Evolutionary conservation across 257 asterid species (phyloP).

Genomic region (Penstemon barbatus): DNA sequence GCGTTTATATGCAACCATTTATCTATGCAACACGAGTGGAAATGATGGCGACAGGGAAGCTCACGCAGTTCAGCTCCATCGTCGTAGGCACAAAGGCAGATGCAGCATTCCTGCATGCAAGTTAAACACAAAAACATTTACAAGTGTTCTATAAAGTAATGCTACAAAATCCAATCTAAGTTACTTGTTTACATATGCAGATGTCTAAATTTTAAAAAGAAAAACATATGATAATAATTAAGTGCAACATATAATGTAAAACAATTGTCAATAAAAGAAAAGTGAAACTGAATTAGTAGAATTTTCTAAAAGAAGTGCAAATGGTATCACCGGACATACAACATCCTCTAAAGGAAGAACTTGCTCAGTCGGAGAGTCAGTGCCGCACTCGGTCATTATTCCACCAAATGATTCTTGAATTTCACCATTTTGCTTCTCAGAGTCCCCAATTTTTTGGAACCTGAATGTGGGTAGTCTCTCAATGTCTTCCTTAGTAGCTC

Average conservation of each 20-base stretch:
- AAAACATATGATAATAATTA: background rate
- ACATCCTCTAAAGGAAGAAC: conserved; percentile 91
- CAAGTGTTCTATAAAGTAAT: background rate
- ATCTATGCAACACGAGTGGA: conserved; percentile 85
- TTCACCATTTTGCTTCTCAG: conserved; percentile 88
- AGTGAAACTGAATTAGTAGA: background rate
- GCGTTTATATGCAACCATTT: conserved; percentile 95
- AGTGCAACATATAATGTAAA: background rate
- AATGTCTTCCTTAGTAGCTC: conserved; percentile 95
- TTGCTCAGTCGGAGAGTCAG: conserved; percentile 73
- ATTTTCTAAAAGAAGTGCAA: background rate
- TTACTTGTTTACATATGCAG: background rate
- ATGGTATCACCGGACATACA: conserved; percentile 44
- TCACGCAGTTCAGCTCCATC: conserved; percentile 93
- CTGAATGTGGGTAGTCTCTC: conserved; percentile 81
- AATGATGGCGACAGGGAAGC: conserved; percentile 96
- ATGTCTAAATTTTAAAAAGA: background rate
- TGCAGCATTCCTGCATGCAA: conserved; percentile 81
- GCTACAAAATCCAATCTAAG: background rate
- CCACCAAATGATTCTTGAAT: conserved; percentile 96
- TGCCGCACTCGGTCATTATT: conserved; percentile 76
- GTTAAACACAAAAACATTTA: conserved; percentile 13
- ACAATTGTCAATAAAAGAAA: background rate
- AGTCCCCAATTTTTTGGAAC: conserved; percentile 85
- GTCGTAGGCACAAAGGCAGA: conserved; percentile 81